Evolutionary conservation across 129 eudicot species (phyloP), one percentile per base, ranked within the genome.

Genomic region (Escallonia herrerae): DNA sequence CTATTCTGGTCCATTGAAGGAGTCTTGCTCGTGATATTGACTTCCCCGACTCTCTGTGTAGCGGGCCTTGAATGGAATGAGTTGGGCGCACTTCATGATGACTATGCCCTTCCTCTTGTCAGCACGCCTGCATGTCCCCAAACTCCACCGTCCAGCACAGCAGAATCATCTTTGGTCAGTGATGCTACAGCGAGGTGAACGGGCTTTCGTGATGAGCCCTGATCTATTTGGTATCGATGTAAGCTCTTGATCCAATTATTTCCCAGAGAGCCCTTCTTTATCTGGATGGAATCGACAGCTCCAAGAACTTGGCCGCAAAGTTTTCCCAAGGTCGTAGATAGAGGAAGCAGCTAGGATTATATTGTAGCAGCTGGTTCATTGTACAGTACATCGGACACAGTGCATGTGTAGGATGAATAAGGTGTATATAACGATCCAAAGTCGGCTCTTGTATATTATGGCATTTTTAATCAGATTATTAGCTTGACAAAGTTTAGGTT

Each of bases 31-130:
- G 1, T 22, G 22, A 56, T 37, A 39, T 11, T 38, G 55, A 52
- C 7, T 81, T 77, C 84, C 86, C 47, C 82, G 43, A 82, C 86
- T 64, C 45, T 33, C 5, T 39, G 76, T 55, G 74, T 77, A 91
- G 96, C 90, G 55, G 89, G 73, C 10, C 75, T 81, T 38, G 90
- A 82, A 58, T 91, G 95, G 95, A 72, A 70, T 48, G 79, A 73
- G 46, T 73, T 81, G 72, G 81, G 66, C 42, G 58, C 74, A 58
- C 79, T 82, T 59, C 72, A 69, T 15, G 86, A 82, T 46, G 85
- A 70, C 62, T 76, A 63, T 67, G 63, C 48, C 39, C 58, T 78
- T 67, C 72, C 77, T 11, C 74, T 40, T 72, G 74, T 82, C 60
- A 72, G 76, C 64, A 73, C 78, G n/a, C 90, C 63, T 43, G 22